Evolutionary conservation across 176 grass and related monocot species (phyloP), one percentile per base, ranked within the genome.

Genomic region (Musa acuminata): DNA sequence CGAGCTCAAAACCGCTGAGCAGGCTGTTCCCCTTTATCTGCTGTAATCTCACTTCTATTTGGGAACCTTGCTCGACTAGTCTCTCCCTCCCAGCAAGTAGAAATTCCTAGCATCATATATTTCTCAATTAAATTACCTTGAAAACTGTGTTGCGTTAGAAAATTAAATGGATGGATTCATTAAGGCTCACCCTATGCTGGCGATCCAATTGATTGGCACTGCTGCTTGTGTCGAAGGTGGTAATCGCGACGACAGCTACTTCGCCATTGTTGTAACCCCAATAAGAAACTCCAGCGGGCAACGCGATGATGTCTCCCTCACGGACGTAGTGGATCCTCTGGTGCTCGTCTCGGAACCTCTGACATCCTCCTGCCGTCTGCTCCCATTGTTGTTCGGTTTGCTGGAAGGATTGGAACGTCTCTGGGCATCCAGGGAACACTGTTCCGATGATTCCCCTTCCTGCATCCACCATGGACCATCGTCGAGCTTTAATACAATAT

Each of bases 391-490:
- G 35, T 5, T 35, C 35, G 35, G 35, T 35, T 35, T 51, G 9
- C 53, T 50, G 16, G 57, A 81, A 85, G 8, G 63, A 75, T 60
- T 85, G 83, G 19, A 60, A 85, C 26, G 78, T 71, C 55, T 85
- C 81, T 13, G 81, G 81, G 65, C 78, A 85, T 0, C 83, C 78
- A 0, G 78, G 73, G 10, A 85, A 63, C 17, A 77, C 49, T 1
- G n/a, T 14, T 55, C 78, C 78, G 6, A 20, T 72, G 2, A 72
- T 67, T 8, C 83, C 83, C 75, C 73, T 80, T 17, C 78, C 83
- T 85, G 54, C 35, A 58, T 43, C 9, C 16, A 72, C 65, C 52
- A 21, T 2, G 21, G 10, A 48, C n/a, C 1, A 24, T 67, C 25
- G 48, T n/a, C 2, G 4, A 49, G 12, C 52, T 4, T 29, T 29